A percentile compares a stretch with the other conserved stretches of the same genome.
Conservation (phyloP, 176 grass and related monocot genomes). For the Zizania latifolia region DNA sequence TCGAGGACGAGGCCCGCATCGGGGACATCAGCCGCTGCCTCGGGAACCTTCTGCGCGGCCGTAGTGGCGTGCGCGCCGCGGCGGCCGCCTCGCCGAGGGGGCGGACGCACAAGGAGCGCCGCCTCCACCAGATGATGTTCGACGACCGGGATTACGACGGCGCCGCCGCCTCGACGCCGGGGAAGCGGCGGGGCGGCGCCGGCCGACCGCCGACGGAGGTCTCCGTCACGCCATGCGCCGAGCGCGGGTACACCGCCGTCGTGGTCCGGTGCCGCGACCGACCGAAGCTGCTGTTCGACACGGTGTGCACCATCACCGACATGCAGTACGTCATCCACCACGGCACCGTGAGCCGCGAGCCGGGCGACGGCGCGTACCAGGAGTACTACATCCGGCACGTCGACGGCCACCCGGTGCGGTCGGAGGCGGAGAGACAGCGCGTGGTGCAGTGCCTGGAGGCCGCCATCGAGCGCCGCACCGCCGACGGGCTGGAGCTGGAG, state of each 20-base stretch:
- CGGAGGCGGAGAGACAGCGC: constrained; percentile 48
- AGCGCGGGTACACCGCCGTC: constrained; percentile 67
- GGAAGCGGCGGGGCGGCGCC: background rate
- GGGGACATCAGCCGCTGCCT: constrained; percentile 50
- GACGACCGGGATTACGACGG: constrained; percentile 37
- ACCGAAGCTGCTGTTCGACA: constrained; percentile 87
- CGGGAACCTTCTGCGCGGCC: constrained; percentile 44
- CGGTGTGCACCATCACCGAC: constrained; percentile 81
- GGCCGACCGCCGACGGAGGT: constrained; percentile 36
- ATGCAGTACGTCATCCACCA: constrained; percentile 83
- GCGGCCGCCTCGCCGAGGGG: background rate
- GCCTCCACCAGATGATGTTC: constrained; percentile 92
- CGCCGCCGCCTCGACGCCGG: no score
- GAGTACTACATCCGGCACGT: constrained; percentile 86
- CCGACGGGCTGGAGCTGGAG: constrained; percentile 74
- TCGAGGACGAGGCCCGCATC: constrained; percentile 39
- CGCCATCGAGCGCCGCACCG: constrained; percentile 62
- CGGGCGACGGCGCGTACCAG: constrained; percentile 60
- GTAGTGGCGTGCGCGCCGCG: constrained; percentile 20
- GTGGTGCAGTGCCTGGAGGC: constrained; percentile 69
- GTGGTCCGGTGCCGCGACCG: constrained; percentile 68
- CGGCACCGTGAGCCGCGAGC: constrained; percentile 44
- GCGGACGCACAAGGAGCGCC: constrained; percentile 58
- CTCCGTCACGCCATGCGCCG: constrained; percentile 46
- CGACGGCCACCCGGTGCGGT: constrained; percentile 51